A percentile compares a stretch with the other conserved stretches of the same genome.
phyloP scores from a whole-genome alignment of 441 rosid genomes.

The Adansonia rubrostipa region DNA sequence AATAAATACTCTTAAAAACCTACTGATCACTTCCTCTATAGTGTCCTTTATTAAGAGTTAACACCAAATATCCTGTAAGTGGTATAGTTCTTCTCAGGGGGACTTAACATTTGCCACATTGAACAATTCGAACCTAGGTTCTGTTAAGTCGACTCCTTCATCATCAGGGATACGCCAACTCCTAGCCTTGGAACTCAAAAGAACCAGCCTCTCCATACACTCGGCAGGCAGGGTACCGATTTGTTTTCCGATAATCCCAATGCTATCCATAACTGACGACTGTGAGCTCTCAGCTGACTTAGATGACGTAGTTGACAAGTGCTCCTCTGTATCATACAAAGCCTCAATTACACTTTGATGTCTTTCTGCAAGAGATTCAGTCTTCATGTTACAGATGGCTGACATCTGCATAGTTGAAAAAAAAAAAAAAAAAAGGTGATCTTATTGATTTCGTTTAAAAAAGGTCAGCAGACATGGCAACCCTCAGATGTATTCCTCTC shows the following conservation, averaged over 20 bases:
- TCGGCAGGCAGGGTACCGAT: constrained; percentile 38
- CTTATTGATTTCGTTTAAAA: neutral
- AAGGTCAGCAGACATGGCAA: neutral
- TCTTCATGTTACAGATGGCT: constrained; percentile 32
- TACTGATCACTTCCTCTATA: neutral
- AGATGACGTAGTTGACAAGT: constrained; percentile 23
- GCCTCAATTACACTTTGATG: constrained; percentile 33
- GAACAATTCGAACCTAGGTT: constrained; percentile 87
- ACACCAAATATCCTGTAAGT: neutral
- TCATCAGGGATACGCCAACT: constrained; percentile 57
- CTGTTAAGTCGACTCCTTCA: constrained; percentile 77
- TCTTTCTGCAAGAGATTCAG: constrained; percentile 31
- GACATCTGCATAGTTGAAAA: constrained; percentile 41
- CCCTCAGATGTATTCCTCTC: neutral
- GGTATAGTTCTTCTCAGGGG: constrained; percentile 42
- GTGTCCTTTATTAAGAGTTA: neutral
- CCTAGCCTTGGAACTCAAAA: constrained; percentile 55
- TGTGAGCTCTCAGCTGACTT: constrained; percentile 28
- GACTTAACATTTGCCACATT: constrained; percentile 51
- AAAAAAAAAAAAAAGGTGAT: neutral
- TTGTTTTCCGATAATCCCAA: constrained; percentile 24
- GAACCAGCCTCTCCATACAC: constrained; percentile 45
- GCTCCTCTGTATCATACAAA: constrained; percentile 36
- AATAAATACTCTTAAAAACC: constrained; percentile 22
- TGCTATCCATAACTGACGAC: constrained; percentile 27